These are phyloP conservation scores for Vinca minor DNA, from an alignment of 257 asterid genomes.

Conservation along the genomic window DNA sequence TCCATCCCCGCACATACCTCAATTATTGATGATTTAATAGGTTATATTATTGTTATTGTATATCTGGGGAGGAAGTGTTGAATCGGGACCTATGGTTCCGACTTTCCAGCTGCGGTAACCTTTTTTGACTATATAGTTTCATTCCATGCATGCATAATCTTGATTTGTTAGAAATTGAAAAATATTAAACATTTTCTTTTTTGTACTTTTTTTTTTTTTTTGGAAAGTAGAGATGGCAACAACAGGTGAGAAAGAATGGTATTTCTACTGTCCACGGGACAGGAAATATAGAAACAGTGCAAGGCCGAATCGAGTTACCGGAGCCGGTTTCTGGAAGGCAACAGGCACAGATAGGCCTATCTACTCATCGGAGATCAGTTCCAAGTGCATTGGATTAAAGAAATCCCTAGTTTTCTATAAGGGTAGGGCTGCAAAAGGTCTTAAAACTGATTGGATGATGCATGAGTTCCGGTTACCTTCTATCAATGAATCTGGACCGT, in stretches of 20 bases:
- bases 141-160: no score
- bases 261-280: constrained; percentile 83
- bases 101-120: no score
- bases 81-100: no score
- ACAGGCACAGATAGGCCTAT: constrained; percentile 93
- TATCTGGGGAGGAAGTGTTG: no score
- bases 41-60: no score
- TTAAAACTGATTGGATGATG: constrained; percentile 98
- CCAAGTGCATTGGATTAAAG: constrained; percentile 78
- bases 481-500: constrained; percentile 28
- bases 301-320: constrained; percentile 83
- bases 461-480: constrained; percentile 85
- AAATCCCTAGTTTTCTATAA: constrained; percentile 82
- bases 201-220: not conserved
- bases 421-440: constrained; percentile 87
- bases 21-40: no score
- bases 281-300: constrained; percentile 77
- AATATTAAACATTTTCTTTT: not conserved
- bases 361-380: constrained; percentile 55
- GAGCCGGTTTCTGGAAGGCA: constrained; percentile 95
- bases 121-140: no score
- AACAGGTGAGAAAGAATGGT: constrained; percentile 88
- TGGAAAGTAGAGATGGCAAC: constrained; percentile 66
- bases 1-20: no score
- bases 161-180: not conserved